Percentiles rank a stretch among this genome's conserved stretches.
phyloP scores from a whole-genome alignment of 176 grass and related monocot genomes.

The Areca catechu region DNA sequence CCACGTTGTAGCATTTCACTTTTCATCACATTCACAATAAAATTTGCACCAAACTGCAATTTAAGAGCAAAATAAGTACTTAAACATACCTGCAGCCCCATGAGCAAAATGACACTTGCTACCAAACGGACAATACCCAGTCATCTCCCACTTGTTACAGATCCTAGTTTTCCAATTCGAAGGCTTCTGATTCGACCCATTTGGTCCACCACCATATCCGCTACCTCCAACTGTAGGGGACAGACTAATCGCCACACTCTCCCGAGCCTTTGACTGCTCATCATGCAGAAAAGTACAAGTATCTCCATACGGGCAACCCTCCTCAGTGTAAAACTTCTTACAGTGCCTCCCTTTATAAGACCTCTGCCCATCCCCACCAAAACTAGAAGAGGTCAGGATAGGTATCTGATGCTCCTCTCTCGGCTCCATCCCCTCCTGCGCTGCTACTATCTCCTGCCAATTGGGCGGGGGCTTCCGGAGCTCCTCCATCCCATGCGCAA shows the following conservation, averaged over 20 bases:
- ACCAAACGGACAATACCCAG: slow-evolving; percentile 94
- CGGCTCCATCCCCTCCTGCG: slow-evolving; percentile 48
- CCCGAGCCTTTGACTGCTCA: slow-evolving; percentile 82
- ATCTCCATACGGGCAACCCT: slow-evolving; percentile 88
- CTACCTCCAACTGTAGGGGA: slow-evolving; percentile 53
- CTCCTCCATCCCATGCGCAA: slow-evolving; percentile 97
- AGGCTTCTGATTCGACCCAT: slow-evolving; percentile 46
- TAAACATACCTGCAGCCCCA: slow-evolving; percentile 61
- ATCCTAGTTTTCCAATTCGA: slow-evolving; percentile 99
- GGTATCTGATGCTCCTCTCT: slow-evolving; percentile 72
- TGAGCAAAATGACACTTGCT: slow-evolving; percentile 98
- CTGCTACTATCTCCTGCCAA: slow-evolving; percentile 89
- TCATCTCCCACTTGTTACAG: slow-evolving; percentile 99
- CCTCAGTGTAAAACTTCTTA: slow-evolving; percentile 99
- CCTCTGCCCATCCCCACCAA: slow-evolving; percentile 39
- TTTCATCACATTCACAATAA: too few relatives aligned
- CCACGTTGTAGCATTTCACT: too few relatives aligned
- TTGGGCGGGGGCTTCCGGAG: slow-evolving; percentile 95
- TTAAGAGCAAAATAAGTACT: too few relatives aligned
- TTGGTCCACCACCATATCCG: slow-evolving; percentile 13
- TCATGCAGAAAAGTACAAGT: slow-evolving; percentile 89
- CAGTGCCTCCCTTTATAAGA: slow-evolving; percentile 87
- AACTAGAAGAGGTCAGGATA: slow-evolving; percentile 45
- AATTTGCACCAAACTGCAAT: too few relatives aligned
- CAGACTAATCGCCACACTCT: slow-evolving; percentile 89